phyloP scores from a whole-genome alignment of 768 basidiomycete species.

The Hysterangium stoloniferum region DNA sequence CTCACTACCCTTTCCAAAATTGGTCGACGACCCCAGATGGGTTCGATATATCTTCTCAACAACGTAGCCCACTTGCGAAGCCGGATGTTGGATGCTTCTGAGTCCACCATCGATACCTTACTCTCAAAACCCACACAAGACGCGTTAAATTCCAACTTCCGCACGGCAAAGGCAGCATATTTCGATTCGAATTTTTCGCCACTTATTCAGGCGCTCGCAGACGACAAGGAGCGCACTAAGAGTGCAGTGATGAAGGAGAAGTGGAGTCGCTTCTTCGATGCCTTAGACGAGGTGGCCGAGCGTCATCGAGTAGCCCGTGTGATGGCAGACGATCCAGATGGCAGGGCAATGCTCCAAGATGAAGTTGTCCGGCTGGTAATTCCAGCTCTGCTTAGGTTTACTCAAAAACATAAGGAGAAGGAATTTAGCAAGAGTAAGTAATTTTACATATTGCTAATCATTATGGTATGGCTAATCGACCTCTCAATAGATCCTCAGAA shows the following conservation, averaged over 20 bases:
- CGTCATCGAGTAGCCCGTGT: conserved; percentile 62
- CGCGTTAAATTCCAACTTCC: conserved; percentile 57
- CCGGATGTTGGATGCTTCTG: conserved; percentile 48
- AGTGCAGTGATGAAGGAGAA: conserved; percentile 65
- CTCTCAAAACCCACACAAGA: conserved; percentile 59
- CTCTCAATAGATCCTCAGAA: conserved; percentile 57
- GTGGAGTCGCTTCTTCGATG: conserved; percentile 73
- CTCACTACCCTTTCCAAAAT: conserved; percentile 53
- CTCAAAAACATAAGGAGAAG: conserved; percentile 67
- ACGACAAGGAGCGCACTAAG: conserved; percentile 44
- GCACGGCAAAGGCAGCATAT: conserved; percentile 77
- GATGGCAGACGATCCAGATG: conserved; percentile 61
- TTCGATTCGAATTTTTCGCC: conserved; percentile 79
- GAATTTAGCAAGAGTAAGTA: conserved; percentile 77
- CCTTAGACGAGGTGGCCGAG: conserved; percentile 73
- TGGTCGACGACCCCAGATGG: conserved; percentile 46
- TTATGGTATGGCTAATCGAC: conserved; percentile 8
- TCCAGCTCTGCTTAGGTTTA: conserved; percentile 66
- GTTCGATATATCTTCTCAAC: conserved; percentile 73
- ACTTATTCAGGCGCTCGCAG: conserved; percentile 53
- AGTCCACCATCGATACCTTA: conserved; percentile 37
- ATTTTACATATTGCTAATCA: not conserved
- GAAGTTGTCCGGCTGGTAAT: conserved; percentile 74
- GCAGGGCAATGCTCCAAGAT: conserved; percentile 51
- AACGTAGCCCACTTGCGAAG: conserved; percentile 65